phyloP scores from a whole-genome alignment of 805 yeast species.

The Kuraishia cidri region DNA sequence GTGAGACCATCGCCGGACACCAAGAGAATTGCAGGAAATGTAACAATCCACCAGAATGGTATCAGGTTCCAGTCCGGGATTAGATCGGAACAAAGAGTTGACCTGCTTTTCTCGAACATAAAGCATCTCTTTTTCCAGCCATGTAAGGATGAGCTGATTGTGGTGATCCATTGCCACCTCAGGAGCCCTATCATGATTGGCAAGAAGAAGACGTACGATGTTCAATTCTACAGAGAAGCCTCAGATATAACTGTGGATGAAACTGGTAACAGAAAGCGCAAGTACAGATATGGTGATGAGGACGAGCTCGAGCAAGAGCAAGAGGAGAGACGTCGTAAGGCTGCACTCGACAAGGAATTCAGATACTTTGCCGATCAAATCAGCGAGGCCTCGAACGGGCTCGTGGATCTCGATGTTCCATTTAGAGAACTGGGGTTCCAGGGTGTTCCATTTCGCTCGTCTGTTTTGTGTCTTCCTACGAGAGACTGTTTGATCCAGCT shows the following conservation, averaged over 20 bases:
- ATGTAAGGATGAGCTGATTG: slow-evolving; percentile 88
- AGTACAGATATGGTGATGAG: slow-evolving; percentile 89
- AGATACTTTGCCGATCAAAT: slow-evolving; percentile 83
- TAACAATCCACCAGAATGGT: slow-evolving; percentile 94
- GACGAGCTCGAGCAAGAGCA: slow-evolving; percentile 98
- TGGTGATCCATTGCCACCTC: slow-evolving; percentile 85
- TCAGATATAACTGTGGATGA: slow-evolving; percentile 95
- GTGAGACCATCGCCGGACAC: slow-evolving; percentile 96
- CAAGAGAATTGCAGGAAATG: slow-evolving; percentile 86
- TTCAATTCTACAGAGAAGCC: slow-evolving; percentile 95
- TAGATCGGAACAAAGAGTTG: slow-evolving; percentile 79
- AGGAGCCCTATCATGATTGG: slow-evolving; percentile 93
- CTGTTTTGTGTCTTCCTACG: slow-evolving; percentile 93
- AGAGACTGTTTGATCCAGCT: slow-evolving; percentile 94
- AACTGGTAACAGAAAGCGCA: slow-evolving; percentile 89
- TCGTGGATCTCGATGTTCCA: slow-evolving; percentile 85
- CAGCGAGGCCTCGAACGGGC: slow-evolving; percentile 78
- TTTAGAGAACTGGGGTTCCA: slow-evolving; percentile 94
- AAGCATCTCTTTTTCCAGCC: slow-evolving; percentile 95
- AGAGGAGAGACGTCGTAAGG: slow-evolving; percentile 91
- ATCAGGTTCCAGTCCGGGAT: slow-evolving; percentile 84
- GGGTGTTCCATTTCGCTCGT: slow-evolving; percentile 95
- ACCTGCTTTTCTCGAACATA: slow-evolving; percentile 81
- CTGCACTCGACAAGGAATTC: slow-evolving; percentile 86
- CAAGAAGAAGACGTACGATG: slow-evolving; percentile 89